Evolutionary conservation across 257 asterid species (phyloP).

Genomic region (Vinca minor): DNA sequence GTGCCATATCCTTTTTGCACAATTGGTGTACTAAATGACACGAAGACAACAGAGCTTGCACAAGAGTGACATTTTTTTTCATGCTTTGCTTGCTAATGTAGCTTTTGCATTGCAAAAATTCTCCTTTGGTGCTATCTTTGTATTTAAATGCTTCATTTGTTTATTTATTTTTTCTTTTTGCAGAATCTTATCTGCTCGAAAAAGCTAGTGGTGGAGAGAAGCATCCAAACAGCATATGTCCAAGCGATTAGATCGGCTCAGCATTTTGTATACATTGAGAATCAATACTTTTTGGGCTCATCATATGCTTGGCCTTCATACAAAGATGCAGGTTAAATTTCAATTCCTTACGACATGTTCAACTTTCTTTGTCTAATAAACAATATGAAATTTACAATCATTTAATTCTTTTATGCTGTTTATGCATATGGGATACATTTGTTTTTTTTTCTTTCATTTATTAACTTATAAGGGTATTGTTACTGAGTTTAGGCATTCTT

Average conservation of each 20-base stretch:
- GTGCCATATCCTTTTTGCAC: background rate
- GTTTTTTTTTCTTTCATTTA: background rate
- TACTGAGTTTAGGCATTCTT: background rate
- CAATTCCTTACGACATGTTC: background rate
- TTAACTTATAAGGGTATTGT: background rate
- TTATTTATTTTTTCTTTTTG: too few relatives aligned
- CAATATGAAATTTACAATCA: background rate
- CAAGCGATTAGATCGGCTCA: conserved; percentile 93
- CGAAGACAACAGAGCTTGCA: background rate
- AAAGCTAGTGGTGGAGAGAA: conserved; percentile 61
- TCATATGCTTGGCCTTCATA: conserved; percentile 84
- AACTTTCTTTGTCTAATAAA: background rate
- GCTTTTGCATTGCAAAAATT: too few relatives aligned
- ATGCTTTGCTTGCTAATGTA: background rate
- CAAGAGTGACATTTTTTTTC: background rate
- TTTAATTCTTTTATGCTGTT: background rate
- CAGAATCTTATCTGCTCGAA: conserved; percentile 72
- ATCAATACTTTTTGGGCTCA: conserved; percentile 90
- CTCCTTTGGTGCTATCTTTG: conserved; percentile 1
- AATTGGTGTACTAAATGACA: background rate
- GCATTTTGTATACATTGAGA: conserved; percentile 77
- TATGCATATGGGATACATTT: background rate
- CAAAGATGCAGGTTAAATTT: conserved; percentile 63
- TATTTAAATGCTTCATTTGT: conserved; percentile 5
- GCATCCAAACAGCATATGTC: conserved; percentile 81